Conservation (phyloP, 2,329 filamentous ascomycete species). For the Claviceps lovelessii region DNA sequence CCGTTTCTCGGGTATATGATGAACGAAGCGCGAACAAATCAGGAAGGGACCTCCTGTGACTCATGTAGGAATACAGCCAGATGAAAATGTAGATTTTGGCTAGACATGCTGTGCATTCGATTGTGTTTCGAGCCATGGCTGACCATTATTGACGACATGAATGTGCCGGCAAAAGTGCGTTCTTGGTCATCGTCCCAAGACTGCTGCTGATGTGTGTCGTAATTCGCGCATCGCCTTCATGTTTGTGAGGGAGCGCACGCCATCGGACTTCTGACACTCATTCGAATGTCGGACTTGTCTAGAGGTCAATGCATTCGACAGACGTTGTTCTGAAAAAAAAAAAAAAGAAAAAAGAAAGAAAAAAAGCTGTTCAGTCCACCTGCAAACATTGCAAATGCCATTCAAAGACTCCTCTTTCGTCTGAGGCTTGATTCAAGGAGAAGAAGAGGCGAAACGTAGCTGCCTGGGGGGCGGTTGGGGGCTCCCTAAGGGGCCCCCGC, state of each 20-base stretch:
- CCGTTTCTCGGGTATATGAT: background rate
- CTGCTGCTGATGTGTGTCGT: background rate
- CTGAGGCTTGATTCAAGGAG: conserved; percentile 3
- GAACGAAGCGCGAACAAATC: background rate
- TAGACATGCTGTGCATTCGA: background rate
- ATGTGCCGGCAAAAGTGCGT: background rate
- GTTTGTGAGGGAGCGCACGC: background rate
- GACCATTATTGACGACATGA: no score
- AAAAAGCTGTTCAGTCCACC: background rate
- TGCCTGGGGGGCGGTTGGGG: background rate
- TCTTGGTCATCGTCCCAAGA: background rate
- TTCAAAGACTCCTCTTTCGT: background rate
- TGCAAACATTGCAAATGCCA: background rate
- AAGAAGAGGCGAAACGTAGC: conserved; percentile 5
- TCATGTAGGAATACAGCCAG: background rate
- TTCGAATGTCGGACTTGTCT: background rate
- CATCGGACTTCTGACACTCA: no score
- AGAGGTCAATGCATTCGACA: background rate
- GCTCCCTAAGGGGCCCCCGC: background rate
- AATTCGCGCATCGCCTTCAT: background rate
- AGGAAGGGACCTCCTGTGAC: background rate
- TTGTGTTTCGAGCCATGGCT: no score
- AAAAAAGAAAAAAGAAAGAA: background rate
- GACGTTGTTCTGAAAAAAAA: background rate
- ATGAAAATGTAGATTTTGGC: background rate